phyloP scores from a whole-genome alignment of 441 rosid genomes.

The Euphorbia celastroides region DNA sequence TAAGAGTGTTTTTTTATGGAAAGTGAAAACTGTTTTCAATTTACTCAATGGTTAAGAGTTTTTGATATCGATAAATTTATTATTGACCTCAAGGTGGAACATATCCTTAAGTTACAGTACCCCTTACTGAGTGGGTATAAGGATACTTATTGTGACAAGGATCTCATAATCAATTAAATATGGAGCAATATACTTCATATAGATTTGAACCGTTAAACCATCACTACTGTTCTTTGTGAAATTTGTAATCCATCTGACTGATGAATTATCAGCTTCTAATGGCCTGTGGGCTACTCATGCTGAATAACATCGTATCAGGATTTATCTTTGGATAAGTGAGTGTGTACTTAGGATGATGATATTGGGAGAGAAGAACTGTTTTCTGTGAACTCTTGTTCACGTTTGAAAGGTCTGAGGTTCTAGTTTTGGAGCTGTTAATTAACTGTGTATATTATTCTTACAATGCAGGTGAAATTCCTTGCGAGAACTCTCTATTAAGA shows the following conservation, averaged over 20 bases:
- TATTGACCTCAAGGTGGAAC: neutral
- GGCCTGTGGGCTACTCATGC: neutral
- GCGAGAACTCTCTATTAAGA: slow-evolving; percentile 79
- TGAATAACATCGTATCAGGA: neutral
- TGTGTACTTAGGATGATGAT: neutral
- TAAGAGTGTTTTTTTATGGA: slow-evolving; percentile 16
- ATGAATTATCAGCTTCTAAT: slow-evolving; percentile 2
- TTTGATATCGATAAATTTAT: neutral
- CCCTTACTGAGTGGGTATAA: neutral
- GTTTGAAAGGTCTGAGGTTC: neutral
- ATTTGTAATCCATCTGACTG: neutral
- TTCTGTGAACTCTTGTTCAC: neutral
- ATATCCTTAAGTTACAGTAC: neutral
- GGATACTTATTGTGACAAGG: neutral
- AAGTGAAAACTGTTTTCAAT: neutral
- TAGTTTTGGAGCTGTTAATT: slow-evolving; percentile 6
- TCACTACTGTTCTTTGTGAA: slow-evolving; percentile 2
- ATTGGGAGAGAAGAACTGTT: neutral
- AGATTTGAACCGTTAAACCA: neutral
- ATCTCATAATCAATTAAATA: neutral
- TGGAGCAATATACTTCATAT: neutral
- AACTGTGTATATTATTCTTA: slow-evolving; percentile 15
- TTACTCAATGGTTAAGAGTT: neutral
- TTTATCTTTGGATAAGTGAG: neutral
- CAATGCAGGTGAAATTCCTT: slow-evolving; percentile 76